Evolutionary conservation across 371 early-diverging fungal species (phyloP).

Genomic region (Rhizopus arrhizus): DNA sequence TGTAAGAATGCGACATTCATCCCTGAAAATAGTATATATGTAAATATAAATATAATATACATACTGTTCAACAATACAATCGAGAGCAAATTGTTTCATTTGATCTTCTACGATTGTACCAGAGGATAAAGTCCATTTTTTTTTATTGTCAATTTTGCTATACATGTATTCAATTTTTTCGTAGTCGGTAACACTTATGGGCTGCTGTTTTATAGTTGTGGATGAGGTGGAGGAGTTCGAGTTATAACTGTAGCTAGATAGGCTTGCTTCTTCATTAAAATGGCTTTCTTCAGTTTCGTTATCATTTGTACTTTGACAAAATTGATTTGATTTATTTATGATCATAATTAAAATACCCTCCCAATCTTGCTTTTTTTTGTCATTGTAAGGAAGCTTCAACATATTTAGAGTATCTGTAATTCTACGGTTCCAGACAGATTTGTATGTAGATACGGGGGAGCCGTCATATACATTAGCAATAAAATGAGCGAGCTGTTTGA

Average conservation of each 20-base stretch:
- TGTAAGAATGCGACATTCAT: too few relatives aligned
- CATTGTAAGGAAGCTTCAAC: neutral
- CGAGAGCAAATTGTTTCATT: neutral
- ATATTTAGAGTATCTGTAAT: neutral
- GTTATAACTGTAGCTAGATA: neutral
- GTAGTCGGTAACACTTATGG: neutral
- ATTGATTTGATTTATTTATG: neutral
- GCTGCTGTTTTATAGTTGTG: neutral
- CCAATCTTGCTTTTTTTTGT: neutral
- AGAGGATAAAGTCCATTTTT: neutral
- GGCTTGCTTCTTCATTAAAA: neutral
- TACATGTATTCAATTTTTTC: slow-evolving; percentile 1
- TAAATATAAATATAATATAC: slow-evolving; percentile 1
- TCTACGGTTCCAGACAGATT: neutral
- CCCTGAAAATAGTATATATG: too few relatives aligned
- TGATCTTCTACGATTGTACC: slow-evolving; percentile 1
- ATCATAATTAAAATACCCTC: neutral
- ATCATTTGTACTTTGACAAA: neutral
- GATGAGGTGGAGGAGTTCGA: neutral
- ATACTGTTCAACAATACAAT: slow-evolving; percentile 6
- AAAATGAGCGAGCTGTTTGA: too few relatives aligned
- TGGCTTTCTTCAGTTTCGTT: neutral
- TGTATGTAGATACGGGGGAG: too few relatives aligned
- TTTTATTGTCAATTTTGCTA: neutral
- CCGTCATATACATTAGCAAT: too few relatives aligned